A percentile compares a stretch with the other conserved stretches of the same genome.
Conservation (phyloP, 2,329 filamentous ascomycete genomes). For the Coniochaeta prunicola region DNA sequence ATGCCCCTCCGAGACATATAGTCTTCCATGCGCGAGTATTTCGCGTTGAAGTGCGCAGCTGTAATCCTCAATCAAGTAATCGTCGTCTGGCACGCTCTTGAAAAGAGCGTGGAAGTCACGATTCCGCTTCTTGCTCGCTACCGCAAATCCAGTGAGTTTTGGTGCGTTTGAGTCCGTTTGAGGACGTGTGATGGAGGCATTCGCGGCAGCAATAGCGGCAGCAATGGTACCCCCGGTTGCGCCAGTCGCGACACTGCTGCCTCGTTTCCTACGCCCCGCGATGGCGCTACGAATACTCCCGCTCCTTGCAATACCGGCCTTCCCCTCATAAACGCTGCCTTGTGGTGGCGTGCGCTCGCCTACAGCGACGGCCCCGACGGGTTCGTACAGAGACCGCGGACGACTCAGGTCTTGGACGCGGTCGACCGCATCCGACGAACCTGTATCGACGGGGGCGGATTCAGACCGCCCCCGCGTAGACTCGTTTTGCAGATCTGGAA, state of each 20-base stretch:
- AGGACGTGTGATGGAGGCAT: constrained; percentile 61
- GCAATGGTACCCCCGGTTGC: constrained; percentile 55
- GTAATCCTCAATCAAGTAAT: constrained; percentile 97
- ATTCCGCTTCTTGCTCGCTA: constrained; percentile 93
- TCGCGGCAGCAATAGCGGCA: constrained; percentile 64
- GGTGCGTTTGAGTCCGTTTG: constrained; percentile 51
- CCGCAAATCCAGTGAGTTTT: constrained; percentile 88
- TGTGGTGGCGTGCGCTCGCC: constrained; percentile 60
- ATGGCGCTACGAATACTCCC: constrained; percentile 60
- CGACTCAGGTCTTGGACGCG: constrained; percentile 22
- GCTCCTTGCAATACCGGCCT: constrained; percentile 51
- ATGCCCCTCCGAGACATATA: constrained; percentile 96
- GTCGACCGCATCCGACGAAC: constrained; percentile 24
- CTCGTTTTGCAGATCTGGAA: constrained; percentile 38
- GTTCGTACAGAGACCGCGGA: constrained; percentile 45
- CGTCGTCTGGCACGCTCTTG: constrained; percentile 94
- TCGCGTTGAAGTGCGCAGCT: constrained; percentile 94
- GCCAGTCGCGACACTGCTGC: constrained; percentile 67
- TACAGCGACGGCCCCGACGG: constrained; percentile 21
- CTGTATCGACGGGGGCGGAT: constrained; percentile 46
- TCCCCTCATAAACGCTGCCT: constrained; percentile 58
- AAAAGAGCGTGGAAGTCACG: constrained; percentile 91
- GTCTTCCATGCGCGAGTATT: constrained; percentile 84
- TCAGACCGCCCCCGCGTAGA: constrained; percentile 42
- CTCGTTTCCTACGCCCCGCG: constrained; percentile 62